Conservation (phyloP, 2,329 filamentous ascomycete species). For the Chrysoporthe cubensis region DNA sequence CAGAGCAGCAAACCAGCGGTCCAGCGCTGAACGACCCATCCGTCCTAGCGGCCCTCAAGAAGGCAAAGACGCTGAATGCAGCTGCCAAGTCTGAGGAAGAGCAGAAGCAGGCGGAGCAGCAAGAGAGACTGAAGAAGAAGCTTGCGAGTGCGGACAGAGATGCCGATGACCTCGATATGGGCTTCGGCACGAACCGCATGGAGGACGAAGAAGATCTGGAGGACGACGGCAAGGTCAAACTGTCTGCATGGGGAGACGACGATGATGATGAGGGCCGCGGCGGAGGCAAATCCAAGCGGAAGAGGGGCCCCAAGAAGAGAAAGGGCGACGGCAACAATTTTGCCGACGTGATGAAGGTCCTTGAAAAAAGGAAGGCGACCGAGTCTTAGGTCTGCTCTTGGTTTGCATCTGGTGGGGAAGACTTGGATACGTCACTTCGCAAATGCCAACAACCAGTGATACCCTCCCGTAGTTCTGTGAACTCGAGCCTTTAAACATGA, state of each 20-base stretch:
- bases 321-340: conserved; percentile 80
- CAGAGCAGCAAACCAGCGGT: conserved; percentile 53
- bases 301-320: conserved; percentile 73
- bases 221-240: conserved; percentile 64
- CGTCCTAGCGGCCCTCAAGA: conserved; percentile 82
- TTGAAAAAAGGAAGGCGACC: conserved; percentile 62
- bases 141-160: conserved; percentile 76
- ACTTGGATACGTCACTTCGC: background rate
- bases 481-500: background rate
- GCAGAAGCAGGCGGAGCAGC: conserved; percentile 54
- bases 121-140: conserved; percentile 74
- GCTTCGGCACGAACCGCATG: conserved; percentile 85
- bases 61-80: conserved; percentile 70
- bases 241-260: conserved; percentile 63
- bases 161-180: conserved; percentile 89
- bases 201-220: conserved; percentile 88
- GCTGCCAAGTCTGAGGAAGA: conserved; percentile 45
- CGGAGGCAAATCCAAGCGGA: conserved; percentile 61
- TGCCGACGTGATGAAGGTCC: conserved; percentile 77
- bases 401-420: background rate
- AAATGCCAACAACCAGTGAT: conserved; percentile 1
- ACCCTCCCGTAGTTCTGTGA: background rate
- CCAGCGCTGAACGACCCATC: conserved; percentile 73
- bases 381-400: conserved; percentile 29
- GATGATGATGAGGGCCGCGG: conserved; percentile 54